Percentiles rank a stretch among this genome's conserved stretches.
phyloP scores from a whole-genome alignment of 2,329 filamentous ascomycete genomes.

The Aspergillus piperis region DNA sequence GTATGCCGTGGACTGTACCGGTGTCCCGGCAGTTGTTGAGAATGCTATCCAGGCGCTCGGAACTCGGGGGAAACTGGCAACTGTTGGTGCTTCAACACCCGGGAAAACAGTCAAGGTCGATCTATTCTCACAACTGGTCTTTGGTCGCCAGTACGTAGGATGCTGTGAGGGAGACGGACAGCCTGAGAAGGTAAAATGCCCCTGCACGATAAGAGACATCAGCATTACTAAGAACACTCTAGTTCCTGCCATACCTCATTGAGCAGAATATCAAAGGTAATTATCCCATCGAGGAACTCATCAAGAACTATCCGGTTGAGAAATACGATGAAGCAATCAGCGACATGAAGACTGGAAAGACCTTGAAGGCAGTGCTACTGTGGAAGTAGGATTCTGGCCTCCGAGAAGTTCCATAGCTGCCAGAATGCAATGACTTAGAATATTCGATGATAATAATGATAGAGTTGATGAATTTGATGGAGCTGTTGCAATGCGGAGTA shows the following conservation, averaged over 20 bases:
- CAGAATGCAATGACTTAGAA: not conserved
- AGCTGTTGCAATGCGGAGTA: no score
- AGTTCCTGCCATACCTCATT: conserved; percentile 50
- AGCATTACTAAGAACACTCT: not conserved
- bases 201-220: not conserved
- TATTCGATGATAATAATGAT: not conserved
- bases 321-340: conserved; percentile 27
- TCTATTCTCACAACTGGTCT: conserved; percentile 21
- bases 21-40: conserved; percentile 20
- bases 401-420: no score
- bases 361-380: conserved; percentile 32
- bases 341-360: conserved; percentile 30
- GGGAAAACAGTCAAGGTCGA: conserved; percentile 17
- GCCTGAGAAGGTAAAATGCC: conserved; percentile 15
- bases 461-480: not conserved
- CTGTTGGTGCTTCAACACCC: conserved; percentile 21
- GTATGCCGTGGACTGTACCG: conserved; percentile 26
- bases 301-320: conserved; percentile 46
- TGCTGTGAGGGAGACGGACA: conserved; percentile 24
- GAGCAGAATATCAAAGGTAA: conserved; percentile 50
- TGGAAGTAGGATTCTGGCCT: conserved; percentile 17
- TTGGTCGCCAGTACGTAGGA: conserved; percentile 24
- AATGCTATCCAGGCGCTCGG: conserved; percentile 24
- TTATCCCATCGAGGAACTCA: conserved; percentile 52
- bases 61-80: conserved; percentile 19